These are phyloP conservation scores for Marvania coccoides DNA, from an alignment of 139 green algal species.

Conservation along the genomic window DNA sequence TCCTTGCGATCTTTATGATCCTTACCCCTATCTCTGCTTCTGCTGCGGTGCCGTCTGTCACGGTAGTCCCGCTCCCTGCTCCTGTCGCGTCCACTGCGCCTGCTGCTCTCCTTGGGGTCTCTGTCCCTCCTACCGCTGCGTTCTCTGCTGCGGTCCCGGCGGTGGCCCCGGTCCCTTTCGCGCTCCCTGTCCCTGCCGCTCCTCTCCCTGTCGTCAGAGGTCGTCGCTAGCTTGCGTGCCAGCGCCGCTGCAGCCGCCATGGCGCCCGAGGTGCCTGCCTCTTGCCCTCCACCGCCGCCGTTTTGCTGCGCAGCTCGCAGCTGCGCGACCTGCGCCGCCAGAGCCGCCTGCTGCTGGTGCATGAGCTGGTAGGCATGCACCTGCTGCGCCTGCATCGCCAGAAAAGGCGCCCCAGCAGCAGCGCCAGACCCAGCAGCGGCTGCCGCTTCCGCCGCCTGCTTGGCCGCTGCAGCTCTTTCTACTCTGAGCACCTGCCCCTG, in stretches of 20 bases:
- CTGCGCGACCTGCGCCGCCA: constrained; percentile 34
- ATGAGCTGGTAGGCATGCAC: constrained; percentile 45
- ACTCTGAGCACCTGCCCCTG: constrained; percentile 12
- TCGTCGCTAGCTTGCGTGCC: background rate
- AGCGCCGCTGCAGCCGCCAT: background rate
- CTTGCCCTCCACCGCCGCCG: too few relatives aligned
- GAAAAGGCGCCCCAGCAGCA: constrained; percentile 27
- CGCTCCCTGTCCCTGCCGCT: background rate
- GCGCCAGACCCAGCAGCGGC: background rate
- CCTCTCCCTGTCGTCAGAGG: background rate
- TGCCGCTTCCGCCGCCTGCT: constrained; percentile 6
- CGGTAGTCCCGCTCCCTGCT: background rate
- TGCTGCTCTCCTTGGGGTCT: background rate
- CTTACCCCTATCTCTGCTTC: background rate
- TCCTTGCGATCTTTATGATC: background rate
- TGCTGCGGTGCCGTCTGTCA: background rate
- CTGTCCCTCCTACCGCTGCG: background rate
- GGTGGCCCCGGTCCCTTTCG: background rate
- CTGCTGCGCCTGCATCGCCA: constrained; percentile 50
- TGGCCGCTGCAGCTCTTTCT: constrained; percentile 3
- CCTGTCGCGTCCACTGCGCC: background rate
- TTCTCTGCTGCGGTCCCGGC: background rate
- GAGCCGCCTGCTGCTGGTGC: constrained; percentile 32
- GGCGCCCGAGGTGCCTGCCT: background rate
- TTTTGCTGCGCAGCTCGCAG: constrained; percentile 20